Base-by-base conservation (phyloP, 371 early-diverging fungal species). In the Mucor irregularis region DNA sequence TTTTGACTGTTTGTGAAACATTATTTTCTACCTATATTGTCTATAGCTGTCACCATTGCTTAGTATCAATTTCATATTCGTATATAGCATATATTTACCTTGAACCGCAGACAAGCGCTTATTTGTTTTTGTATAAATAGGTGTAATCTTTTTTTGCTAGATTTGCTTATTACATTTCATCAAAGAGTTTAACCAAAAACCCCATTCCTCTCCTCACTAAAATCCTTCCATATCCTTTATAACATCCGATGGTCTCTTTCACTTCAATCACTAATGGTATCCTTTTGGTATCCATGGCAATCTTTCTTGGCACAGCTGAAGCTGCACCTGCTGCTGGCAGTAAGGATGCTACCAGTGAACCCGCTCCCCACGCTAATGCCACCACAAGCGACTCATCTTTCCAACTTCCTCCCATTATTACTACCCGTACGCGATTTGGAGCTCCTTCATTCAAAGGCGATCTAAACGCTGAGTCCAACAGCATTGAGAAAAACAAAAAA, bases 201-300 rank as follows among this genome's bases (percentile, higher is more conserved):
- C 24, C 16, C 3, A 24, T 24, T 24, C 42, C 24, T 24, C 24
- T 42, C 40, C 5, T 21, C 24, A 42, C 22, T 21, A 34, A 33
- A 8, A 33, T 33, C 31, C 28, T 48, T 19, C 24, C 17, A 29
- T 14, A 5, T 21, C 17, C n/a, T 5, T 39, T 39, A 42, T 13
- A 42, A 24, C 21, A n/a, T n/a, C n/a, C 19, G n/a, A 58, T 58
- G 59, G 59, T 58, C 30, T 45, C 59, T 26, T 52, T 58, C 39
- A 50, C 37, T 25, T 58, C 59, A 2, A 52, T 58, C 24, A 37
- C 59, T 25, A 37, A 52, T 35, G 45, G 53, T 8, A 25, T 58
- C 7, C 19, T 51, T 31, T 11, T 58, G 17, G 46, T 44, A 14
- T 38, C 46, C 10, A 37, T 44, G 35, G n/a, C n/a, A n/a, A 46